A percentile compares a stretch with the other conserved stretches of the same genome.
Conservation (phyloP, 176 grass and related monocot species). For the Puya raimondii region DNA sequence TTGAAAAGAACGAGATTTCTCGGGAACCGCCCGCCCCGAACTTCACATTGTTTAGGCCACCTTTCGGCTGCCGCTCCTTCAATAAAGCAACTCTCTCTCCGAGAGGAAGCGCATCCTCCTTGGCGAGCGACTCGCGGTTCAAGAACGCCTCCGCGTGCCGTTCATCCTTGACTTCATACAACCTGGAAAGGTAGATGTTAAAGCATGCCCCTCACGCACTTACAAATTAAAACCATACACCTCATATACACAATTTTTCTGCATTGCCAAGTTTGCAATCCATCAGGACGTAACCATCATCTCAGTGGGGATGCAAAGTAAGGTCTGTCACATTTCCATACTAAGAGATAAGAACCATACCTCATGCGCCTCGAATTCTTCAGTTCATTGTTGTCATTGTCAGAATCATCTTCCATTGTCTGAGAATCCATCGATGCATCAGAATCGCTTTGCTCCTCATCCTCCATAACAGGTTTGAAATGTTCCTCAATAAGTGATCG, state of each 20-base stretch:
- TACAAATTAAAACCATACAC: background rate
- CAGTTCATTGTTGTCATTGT: constrained; percentile 24
- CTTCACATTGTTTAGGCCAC: constrained; percentile 37
- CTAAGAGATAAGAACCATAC: constrained; percentile 23
- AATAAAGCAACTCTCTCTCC: constrained; percentile 51
- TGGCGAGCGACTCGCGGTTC: constrained; percentile 47
- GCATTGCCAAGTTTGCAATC: background rate
- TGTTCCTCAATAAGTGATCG: constrained; percentile 55
- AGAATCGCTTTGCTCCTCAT: constrained; percentile 40
- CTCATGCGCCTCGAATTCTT: constrained; percentile 61
- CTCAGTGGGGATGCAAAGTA: background rate
- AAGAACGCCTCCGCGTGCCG: constrained; percentile 78
- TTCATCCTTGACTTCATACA: constrained; percentile 88
- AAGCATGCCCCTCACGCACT: constrained; percentile 11
- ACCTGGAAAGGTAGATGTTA: constrained; percentile 32
- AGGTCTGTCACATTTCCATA: background rate
- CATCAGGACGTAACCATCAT: background rate
- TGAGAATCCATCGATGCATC: constrained; percentile 30
- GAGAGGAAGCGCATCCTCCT: constrained; percentile 49
- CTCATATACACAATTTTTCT: background rate
- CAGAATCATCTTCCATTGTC: constrained; percentile 19
- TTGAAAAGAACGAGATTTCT: constrained; percentile 51
- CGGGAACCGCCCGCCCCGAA: constrained; percentile 68
- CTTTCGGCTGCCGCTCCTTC: constrained; percentile 24
- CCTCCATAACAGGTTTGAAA: constrained; percentile 65